phyloP scores from a whole-genome alignment of 495 filamentous ascomycete genomes.

The Tuber borchii region DNA sequence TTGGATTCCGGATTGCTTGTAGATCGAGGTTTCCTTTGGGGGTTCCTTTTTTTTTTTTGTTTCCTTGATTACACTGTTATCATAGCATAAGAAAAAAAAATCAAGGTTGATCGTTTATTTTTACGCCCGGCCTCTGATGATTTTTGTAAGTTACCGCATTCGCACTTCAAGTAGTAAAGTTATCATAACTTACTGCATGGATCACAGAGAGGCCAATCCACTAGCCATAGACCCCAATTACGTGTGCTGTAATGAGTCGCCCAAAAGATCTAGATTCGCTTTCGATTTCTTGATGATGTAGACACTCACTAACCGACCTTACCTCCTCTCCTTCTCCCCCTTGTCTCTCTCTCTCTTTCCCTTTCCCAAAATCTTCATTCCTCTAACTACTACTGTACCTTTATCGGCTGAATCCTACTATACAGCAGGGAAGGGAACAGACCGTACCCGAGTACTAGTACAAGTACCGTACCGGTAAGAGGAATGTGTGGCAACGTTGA shows the following conservation, averaged over 20 bases:
- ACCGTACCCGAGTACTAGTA: no score
- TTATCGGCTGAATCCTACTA: neutral
- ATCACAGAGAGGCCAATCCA: neutral
- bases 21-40: constrained; percentile 17
- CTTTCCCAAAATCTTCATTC: neutral
- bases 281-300: neutral
- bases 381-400: neutral
- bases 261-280: neutral
- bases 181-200: neutral
- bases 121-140: neutral
- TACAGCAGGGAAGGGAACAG: neutral
- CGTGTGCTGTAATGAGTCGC: neutral
- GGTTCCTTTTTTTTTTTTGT: constrained; percentile 14
- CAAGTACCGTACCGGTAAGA: no score
- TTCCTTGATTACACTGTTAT: neutral
- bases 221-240: neutral
- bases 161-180: neutral
- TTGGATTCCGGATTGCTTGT: constrained; percentile 18
- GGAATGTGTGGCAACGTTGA: neutral
- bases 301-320: neutral
- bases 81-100: neutral
- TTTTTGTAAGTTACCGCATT: neutral
- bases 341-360: neutral
- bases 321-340: neutral
- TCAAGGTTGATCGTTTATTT: neutral